These are phyloP conservation scores for Hypericum androsaemum DNA, from an alignment of 345 rosid species.

Conservation along the genomic window DNA sequence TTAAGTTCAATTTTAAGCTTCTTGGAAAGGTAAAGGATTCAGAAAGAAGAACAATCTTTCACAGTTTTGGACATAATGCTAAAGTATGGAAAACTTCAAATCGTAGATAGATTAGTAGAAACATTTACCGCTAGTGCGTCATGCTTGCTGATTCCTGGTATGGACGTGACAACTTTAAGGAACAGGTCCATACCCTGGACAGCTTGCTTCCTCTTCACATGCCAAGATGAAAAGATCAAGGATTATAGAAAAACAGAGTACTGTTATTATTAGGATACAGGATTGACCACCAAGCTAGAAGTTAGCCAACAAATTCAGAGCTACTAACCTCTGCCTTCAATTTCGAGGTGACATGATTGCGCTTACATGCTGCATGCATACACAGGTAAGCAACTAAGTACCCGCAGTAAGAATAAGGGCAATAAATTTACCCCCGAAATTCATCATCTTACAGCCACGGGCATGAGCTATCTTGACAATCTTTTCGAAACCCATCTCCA, in stretches of 20 bases:
- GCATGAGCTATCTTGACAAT: constrained; percentile 75
- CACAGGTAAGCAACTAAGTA: no score
- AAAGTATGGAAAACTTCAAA: no score
- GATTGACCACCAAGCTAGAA: neutral
- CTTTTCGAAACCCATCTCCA: constrained; percentile 95
- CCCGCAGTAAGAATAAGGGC: no score
- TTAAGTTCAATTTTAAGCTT: no score
- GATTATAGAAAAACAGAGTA: neutral
- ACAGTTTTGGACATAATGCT: no score
- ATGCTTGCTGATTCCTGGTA: constrained; percentile 71
- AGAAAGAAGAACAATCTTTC: no score
- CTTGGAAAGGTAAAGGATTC: no score
- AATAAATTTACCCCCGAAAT: no score
- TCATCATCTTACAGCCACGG: constrained; percentile 51
- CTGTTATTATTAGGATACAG: neutral
- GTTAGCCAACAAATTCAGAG: constrained; percentile 1
- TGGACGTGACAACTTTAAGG: constrained; percentile 56
- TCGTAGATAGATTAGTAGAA: neutral
- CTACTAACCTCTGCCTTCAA: constrained; percentile 73
- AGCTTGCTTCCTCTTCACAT: constrained; percentile 51
- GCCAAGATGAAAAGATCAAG: constrained; percentile 9
- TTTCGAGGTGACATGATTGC: constrained; percentile 45
- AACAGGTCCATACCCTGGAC: constrained; percentile 52
- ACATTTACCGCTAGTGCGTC: constrained; percentile 65
- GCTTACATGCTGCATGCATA: constrained; percentile 61